Base-by-base conservation (phyloP, 75 land plant species). In the Chamaecyparis obtusa region DNA sequence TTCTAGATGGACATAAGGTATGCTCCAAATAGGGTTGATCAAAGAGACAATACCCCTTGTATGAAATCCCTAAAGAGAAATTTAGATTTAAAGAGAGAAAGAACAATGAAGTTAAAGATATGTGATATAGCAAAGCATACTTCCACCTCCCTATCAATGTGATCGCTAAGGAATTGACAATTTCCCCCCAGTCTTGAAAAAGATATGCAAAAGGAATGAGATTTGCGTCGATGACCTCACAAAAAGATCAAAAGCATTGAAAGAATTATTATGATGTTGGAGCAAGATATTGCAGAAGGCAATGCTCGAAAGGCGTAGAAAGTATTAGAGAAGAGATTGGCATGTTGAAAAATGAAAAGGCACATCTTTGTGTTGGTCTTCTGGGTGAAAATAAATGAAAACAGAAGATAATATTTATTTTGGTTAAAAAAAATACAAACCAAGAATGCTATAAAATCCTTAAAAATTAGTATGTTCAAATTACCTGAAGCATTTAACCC, bases 71-170 rank as follows among this genome's bases (percentile, higher is more conserved):
- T 87, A 14, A 92, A 92, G 86, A 92, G 93, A 83, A 92, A 92
- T n/a, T n/a, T n/a, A n/a, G n/a, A n/a, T n/a, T n/a, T n/a, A n/a
- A n/a, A 95, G 97, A 96, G 96, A 87, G 94, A 95, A 86, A 91
- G 97, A 87, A 92, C 97, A 79, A 92, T 90, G 51, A 94, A 89
- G 86, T 36, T 96, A 90, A 91, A 90, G 41, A 85, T 94, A 91
- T 86, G 88, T 11, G 97, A 95, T 72, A 86, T 96, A 79, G 90
- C 86, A n/a, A n/a, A 17, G 84, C 87, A 16, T 94, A 92, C 84
- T 93, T 96, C 60, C 93, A 96, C 85, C 91, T 96, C 56, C 97
- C 98, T 16, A 94, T 96, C 30, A 91, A 88, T 79, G 95, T 93
- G 41, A 97, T 94, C 21, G 95, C 98, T 16, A 92, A 88, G 89